phyloP scores from a whole-genome alignment of 1,284 basidiomycete genomes.

The Fomitopsis schrenkii region DNA sequence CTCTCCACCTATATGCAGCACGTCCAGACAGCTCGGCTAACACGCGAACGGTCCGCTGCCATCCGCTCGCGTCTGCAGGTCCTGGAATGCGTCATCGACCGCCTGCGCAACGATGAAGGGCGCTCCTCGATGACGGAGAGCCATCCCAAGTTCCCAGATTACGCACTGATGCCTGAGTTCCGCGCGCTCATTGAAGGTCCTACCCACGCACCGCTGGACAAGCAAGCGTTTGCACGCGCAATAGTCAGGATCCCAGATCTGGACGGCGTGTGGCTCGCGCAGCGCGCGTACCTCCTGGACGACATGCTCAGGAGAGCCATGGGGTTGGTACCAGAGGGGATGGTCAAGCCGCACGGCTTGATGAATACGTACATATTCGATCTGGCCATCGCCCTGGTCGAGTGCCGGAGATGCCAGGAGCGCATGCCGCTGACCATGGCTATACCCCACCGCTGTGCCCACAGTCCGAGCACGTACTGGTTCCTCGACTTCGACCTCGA shows the following conservation, averaged over 20 bases:
- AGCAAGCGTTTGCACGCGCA: too few species aligned
- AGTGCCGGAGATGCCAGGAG: background rate
- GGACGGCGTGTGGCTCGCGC: background rate
- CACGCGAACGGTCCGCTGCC: background rate
- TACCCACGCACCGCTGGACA: too few species aligned
- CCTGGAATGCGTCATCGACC: background rate
- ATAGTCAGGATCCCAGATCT: background rate
- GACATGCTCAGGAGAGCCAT: background rate
- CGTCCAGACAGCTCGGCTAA: background rate
- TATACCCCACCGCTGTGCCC: constrained; percentile 1
- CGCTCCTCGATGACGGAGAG: background rate
- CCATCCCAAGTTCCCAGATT: constrained; percentile 3
- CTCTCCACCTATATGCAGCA: background rate
- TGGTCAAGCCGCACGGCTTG: background rate
- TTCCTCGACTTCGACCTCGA: background rate
- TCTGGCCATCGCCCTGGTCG: constrained; percentile 1
- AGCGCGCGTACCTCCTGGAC: background rate
- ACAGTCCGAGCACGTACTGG: background rate
- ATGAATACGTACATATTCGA: background rate
- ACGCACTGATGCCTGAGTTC: constrained; percentile 4
- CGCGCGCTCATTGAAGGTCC: background rate
- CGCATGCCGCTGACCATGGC: background rate
- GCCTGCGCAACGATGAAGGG: background rate
- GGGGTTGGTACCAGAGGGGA: background rate
- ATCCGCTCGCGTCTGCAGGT: background rate